Percentiles rank a stretch among this genome's conserved stretches.
These are phyloP conservation scores for Lentinula novae-zelandiae DNA, from an alignment of 1,284 basidiomycete genomes.

Conservation along the genomic window DNA sequence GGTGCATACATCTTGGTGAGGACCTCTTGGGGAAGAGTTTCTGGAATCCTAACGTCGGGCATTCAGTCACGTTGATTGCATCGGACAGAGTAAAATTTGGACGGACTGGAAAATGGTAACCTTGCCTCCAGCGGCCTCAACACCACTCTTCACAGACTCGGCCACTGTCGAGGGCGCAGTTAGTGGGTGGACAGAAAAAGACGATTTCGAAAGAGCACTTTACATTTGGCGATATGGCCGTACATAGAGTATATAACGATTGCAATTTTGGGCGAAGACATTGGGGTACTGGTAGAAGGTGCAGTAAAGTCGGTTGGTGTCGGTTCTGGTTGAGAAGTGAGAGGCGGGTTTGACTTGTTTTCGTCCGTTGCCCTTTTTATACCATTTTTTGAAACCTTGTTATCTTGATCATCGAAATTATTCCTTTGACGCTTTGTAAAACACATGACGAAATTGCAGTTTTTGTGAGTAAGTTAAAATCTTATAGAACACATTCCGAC, in stretches of 20 bases:
- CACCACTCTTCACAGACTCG: conserved; percentile 71
- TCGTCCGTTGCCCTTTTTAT: conserved; percentile 8
- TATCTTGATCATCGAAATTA: conserved; percentile 10
- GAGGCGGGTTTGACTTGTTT: background rate
- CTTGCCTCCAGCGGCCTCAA: conserved; percentile 67
- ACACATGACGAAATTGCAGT: conserved; percentile 6
- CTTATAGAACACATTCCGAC: background rate
- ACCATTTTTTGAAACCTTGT: background rate
- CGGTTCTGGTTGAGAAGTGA: background rate
- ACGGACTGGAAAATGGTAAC: conserved; percentile 74
- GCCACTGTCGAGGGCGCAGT: conserved; percentile 50
- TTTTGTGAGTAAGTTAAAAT: too few relatives aligned
- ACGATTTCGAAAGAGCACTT: conserved; percentile 27
- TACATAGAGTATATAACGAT: conserved; percentile 84
- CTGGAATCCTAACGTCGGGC: conserved; percentile 57
- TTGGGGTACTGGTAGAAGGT: background rate
- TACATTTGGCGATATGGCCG: conserved; percentile 73
- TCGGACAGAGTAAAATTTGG: conserved; percentile 6
- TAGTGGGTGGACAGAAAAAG: background rate
- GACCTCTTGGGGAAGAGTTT: conserved; percentile 82
- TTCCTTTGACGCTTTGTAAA: conserved; percentile 12
- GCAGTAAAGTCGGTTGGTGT: background rate
- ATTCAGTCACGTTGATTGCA: background rate
- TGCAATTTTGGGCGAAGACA: conserved; percentile 54
- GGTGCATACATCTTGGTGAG: conserved; percentile 77